Conservation (phyloP, 2,329 filamentous ascomycete species). For the Trichoderma koningii region DNA sequence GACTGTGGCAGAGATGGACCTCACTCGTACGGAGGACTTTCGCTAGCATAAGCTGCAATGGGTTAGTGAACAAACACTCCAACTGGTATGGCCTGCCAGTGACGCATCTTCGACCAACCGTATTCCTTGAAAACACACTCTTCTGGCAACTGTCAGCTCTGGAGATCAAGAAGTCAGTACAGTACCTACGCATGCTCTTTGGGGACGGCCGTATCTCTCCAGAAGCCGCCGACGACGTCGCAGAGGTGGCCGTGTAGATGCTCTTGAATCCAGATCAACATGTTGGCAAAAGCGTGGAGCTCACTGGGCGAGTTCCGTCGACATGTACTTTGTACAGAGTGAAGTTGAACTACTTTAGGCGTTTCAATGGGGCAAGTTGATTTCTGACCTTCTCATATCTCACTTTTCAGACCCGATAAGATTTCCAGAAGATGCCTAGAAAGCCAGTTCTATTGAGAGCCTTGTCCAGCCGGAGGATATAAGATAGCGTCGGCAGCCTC, state of each 20-base stretch:
- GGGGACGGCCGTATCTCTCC: not conserved
- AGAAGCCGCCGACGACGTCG: not conserved
- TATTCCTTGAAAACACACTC: not conserved
- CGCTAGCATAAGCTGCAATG: slow-evolving; percentile 3
- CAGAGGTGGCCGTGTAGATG: not conserved
- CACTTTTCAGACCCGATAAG: slow-evolving; percentile 41
- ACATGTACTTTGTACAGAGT: not conserved
- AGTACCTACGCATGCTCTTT: slow-evolving; percentile 4
- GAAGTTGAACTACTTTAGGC: too few relatives aligned
- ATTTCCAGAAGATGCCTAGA: slow-evolving; percentile 38
- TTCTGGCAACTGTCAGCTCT: not conserved
- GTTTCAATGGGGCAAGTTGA: too few relatives aligned
- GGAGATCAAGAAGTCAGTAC: not conserved
- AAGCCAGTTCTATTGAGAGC: slow-evolving; percentile 36
- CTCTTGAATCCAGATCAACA: not conserved
- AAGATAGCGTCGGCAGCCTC: slow-evolving; percentile 39
- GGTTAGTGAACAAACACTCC: not conserved
- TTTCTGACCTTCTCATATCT: slow-evolving; percentile 32
- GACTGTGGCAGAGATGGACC: slow-evolving; percentile 3
- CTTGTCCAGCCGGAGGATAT: slow-evolving; percentile 37
- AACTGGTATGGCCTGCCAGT: slow-evolving; percentile 17
- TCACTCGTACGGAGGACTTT: not conserved
- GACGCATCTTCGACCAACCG: slow-evolving; percentile 1
- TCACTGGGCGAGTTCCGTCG: not conserved
- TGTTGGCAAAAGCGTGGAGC: not conserved